Evolutionary conservation across 1,139 yeast genomes (phyloP).

Genomic region (Debaryomyces robertsiae): DNA sequence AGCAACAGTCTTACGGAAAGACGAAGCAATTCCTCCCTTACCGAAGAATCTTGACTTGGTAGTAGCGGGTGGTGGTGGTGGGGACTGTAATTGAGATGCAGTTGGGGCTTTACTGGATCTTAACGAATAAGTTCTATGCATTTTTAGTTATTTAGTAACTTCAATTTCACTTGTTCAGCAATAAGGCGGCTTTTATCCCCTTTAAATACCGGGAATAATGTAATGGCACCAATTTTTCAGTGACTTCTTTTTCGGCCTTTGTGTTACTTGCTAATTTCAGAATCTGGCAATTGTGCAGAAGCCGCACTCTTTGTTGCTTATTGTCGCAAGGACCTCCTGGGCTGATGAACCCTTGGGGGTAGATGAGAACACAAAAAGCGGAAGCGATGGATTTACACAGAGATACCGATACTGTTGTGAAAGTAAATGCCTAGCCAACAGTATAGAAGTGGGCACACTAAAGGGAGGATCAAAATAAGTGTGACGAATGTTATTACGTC

Average conservation of each 20-base stretch:
- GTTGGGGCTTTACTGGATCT: constrained; percentile 96
- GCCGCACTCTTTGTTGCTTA: constrained; percentile 7
- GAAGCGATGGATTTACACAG: too few species aligned
- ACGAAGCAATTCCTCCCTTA: constrained; percentile 78
- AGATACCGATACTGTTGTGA: too few species aligned
- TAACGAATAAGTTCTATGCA: constrained; percentile 98
- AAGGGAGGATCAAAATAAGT: too few species aligned
- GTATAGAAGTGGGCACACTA: too few species aligned
- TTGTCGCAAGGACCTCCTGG: too few species aligned
- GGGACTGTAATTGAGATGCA: constrained; percentile 89
- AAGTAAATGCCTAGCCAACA: too few species aligned
- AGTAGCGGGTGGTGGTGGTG: constrained; percentile 90
- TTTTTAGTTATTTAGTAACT: constrained; percentile 29
- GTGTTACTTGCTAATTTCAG: constrained; percentile 9
- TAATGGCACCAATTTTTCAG: constrained; percentile 5
- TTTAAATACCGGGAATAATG: constrained; percentile 8
- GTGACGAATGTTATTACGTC: neutral
- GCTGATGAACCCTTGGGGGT: too few species aligned
- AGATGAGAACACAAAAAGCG: too few species aligned
- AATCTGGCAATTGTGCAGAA: constrained; percentile 3
- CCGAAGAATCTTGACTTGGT: constrained; percentile 89
- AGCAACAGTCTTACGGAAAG: constrained; percentile 85
- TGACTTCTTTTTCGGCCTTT: constrained; percentile 9
- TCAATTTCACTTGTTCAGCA: neutral
- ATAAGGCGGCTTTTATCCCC: constrained; percentile 4